Evolutionary conservation across 2,329 filamentous ascomycete species (phyloP).

Genomic region (Plenodomus tracheiphilus): DNA sequence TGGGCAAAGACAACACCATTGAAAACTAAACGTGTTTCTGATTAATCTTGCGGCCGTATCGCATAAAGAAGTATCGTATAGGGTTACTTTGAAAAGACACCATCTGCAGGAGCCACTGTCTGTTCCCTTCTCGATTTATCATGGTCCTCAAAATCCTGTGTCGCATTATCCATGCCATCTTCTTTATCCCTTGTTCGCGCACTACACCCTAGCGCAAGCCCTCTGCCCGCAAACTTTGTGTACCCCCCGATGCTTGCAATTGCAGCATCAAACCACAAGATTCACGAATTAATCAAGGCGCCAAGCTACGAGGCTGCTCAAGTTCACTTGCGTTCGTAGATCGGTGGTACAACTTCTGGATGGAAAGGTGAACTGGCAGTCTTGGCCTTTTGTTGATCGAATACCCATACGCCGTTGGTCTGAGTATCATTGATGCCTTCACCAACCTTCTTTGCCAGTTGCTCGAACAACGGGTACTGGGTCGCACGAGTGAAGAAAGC

Average conservation of each 20-base stretch:
- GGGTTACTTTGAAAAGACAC: too few relatives aligned
- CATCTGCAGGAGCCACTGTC: too few relatives aligned
- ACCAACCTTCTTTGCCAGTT: constrained; percentile 50
- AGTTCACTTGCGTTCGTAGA: constrained; percentile 21
- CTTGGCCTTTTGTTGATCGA: constrained; percentile 58
- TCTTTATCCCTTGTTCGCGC: too few relatives aligned
- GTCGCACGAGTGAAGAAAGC: constrained; percentile 70
- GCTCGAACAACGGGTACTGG: constrained; percentile 50
- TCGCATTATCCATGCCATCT: too few relatives aligned
- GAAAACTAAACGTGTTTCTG: too few relatives aligned
- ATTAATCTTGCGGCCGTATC: too few relatives aligned
- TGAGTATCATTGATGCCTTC: constrained; percentile 63
- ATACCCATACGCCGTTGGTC: constrained; percentile 72
- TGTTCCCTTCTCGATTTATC: too few relatives aligned
- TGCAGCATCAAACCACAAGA: background rate
- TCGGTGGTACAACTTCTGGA: constrained; percentile 30
- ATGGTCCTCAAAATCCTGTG: too few relatives aligned
- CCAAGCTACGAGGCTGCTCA: background rate
- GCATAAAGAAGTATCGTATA: too few relatives aligned
- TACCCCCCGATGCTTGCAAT: background rate
- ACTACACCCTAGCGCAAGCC: too few relatives aligned
- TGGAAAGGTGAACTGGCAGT: constrained; percentile 33
- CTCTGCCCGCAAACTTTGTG: too few relatives aligned
- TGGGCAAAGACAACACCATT: too few relatives aligned
- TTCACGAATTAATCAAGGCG: background rate